Base-by-base conservation (phyloP, 352 stramenopile species). In the Phytopythium sindhum region DNA sequence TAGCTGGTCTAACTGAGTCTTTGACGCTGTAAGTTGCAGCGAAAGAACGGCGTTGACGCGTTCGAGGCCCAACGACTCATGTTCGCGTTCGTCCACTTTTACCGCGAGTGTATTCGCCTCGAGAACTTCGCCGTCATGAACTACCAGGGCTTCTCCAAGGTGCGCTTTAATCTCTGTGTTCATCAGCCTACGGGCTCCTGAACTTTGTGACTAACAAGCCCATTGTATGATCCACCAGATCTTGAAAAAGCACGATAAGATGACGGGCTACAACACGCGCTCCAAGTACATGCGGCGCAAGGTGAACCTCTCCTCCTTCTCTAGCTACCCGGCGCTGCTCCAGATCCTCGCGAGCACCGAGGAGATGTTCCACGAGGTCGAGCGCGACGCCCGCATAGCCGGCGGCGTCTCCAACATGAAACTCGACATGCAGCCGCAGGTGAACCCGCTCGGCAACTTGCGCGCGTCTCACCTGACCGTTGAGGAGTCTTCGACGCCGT, bases 51-150 rank as follows among this genome's bases (percentile, higher is more conserved):
- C 56, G 56, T 61, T 12, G 74, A 86, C 31, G 70, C 73, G 17
- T 78, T 70, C 19, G 73, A 86, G 61, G 79, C 81, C 56, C 82
- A 90, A 69, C 78, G 82, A 52, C 81, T 93, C 51, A 90, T 93
- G 81, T 88, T 88, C 55, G 83, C 82, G 37, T 85, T 88, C 57
- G 84, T 93, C n/a, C 82, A 93, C 56, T 91, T 91, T 45, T 93
- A 93, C 65, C 75, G 80, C 51, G 80, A 93, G 57, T 91, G 82
- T 50, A 91, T 89, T 53, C 79, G 83, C 4, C 78, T 93, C 37
- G 84, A 93, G 61, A 91, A 91, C 66, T 93, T 90, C 57, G 84
- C 84, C 12, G 82, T 93, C 24, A 91, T 90, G 63, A 93, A 93
- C 62, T 93, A 93, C 64, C 83, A 91, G 65, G 84, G 84, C 39